These are phyloP conservation scores for Fonsecaea pugnacius DNA, from an alignment of 2,329 filamentous ascomycete genomes.

Conservation along the genomic window DNA sequence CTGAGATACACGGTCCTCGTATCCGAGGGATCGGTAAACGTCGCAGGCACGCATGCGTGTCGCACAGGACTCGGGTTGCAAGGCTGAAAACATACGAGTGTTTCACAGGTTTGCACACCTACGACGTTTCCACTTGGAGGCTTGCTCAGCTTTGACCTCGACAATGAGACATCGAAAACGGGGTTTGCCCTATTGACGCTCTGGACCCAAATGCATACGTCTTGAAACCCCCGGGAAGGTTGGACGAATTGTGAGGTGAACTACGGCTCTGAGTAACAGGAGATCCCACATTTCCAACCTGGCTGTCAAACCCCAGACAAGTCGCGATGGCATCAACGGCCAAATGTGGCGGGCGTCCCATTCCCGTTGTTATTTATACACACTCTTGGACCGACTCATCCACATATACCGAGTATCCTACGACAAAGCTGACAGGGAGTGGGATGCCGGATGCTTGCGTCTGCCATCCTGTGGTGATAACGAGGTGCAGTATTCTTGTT, in stretches of 20 bases:
- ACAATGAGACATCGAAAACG: not conserved
- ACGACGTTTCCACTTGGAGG: not conserved
- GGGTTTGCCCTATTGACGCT: not conserved
- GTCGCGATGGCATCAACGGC: not conserved
- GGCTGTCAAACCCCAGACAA: not conserved
- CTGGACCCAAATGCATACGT: not conserved
- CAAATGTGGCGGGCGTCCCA: not conserved
- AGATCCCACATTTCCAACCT: not conserved
- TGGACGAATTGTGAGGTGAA: not conserved
- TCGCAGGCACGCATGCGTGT: not conserved
- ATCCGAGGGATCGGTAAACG: not conserved
- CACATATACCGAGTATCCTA: not conserved
- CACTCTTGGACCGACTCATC: not conserved
- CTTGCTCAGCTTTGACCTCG: not conserved
- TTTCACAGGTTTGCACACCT: not conserved
- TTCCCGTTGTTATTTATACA: not conserved
- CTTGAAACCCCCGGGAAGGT: not conserved
- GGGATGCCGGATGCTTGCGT: not conserved
- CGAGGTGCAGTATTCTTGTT: constrained; percentile 4
- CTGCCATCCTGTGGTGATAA: not conserved
- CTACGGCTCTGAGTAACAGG: not conserved
- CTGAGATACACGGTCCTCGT: not conserved
- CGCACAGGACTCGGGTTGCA: not conserved
- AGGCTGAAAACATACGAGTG: not conserved
- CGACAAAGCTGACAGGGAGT: not conserved